Base-by-base conservation (phyloP, 2,329 filamentous ascomycete species). In the Claviceps pazoutovae region DNA sequence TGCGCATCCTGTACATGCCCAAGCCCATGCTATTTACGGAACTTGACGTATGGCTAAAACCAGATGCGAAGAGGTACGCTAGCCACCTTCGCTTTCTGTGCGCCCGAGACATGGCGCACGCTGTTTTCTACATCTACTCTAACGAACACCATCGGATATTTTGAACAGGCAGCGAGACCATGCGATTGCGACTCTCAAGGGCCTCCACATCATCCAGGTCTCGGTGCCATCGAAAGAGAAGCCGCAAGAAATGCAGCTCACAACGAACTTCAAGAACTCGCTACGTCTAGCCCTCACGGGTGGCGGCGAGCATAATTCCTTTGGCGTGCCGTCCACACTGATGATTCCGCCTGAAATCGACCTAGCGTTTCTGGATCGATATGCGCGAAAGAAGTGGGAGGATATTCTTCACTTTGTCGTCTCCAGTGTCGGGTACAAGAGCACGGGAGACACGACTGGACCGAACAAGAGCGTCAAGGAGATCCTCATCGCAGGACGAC, bases 331-430 rank as follows among this genome's bases (percentile, higher is more conserved):
- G 1, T 90, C 86, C 17, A 76, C 74, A 13, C 75, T 82, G 7
- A 73, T 80, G 3, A 73, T 80, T 37, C 76, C 80, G 42, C 71
- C 75, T 51, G 76, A 80, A 48, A 78, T 93, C 48, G 81, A 84
- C 54, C 68, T 89, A 11, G 62, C 77, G 1, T 88, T 86, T 58
- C 76, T 98, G 53, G 93, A 98, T 62, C 77, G 82, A 30, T 94
- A 91, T 68, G 89, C 93, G 5, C 80, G 87, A 51, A 80, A 79
- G 60, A 90, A 95, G 63, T 98, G 93, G 90, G 94, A 98, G 67
- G 86, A 88, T 26, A 95, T 98, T 30, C 69, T 98, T 47, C 93
- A 96, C 66, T 98, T 89, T 63, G 90, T 98, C 65, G 93, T 98
- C 19, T 86, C 84, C 53, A 84, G 80, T 55, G 83, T 86, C 8